Conservation (phyloP, 192 early-diverging fungal species). For the Podila minutissima region DNA sequence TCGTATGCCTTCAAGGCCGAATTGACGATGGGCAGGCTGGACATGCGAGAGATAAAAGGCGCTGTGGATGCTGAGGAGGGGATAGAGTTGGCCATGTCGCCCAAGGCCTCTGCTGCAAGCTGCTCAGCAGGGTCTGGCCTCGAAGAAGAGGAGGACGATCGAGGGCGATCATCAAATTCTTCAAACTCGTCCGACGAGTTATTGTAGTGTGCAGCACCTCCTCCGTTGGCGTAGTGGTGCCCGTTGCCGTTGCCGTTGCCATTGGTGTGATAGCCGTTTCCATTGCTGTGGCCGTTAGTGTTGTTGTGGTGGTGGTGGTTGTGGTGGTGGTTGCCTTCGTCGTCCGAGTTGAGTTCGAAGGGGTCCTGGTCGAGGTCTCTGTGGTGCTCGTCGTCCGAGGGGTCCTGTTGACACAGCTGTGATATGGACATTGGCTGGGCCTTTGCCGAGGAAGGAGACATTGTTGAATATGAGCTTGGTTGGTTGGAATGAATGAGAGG, state of each 20-base stretch:
- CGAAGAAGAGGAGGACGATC: neutral
- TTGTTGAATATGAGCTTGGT: neutral
- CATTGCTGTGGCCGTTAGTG: neutral
- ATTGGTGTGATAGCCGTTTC: neutral
- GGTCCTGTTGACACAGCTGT: conserved; percentile 38
- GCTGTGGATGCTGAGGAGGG: conserved; percentile 21
- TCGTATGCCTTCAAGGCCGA: conserved; percentile 79
- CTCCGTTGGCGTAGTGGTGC: neutral
- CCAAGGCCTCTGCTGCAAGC: conserved; percentile 40
- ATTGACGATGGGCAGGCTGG: conserved; percentile 82
- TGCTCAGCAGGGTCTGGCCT: conserved; percentile 31
- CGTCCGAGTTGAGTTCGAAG: conserved; percentile 29
- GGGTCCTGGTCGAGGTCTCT: conserved; percentile 37
- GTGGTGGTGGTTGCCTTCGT: neutral
- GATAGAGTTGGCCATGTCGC: conserved; percentile 45
- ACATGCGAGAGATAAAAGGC: conserved; percentile 80
- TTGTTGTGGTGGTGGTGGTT: neutral
- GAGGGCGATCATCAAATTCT: conserved; percentile 31
- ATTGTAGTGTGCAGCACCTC: conserved; percentile 2
- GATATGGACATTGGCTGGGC: conserved; percentile 53
- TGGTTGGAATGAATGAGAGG: neutral
- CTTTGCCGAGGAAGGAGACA: conserved; percentile 48
- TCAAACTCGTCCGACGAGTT: conserved; percentile 51
- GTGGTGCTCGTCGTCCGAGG: conserved; percentile 25
- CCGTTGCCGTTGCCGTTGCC: neutral